Percentiles rank a stretch among this genome's conserved stretches.
These are phyloP conservation scores for Gnetum montanum DNA, from an alignment of 75 land plant species.

Conservation along the genomic window DNA sequence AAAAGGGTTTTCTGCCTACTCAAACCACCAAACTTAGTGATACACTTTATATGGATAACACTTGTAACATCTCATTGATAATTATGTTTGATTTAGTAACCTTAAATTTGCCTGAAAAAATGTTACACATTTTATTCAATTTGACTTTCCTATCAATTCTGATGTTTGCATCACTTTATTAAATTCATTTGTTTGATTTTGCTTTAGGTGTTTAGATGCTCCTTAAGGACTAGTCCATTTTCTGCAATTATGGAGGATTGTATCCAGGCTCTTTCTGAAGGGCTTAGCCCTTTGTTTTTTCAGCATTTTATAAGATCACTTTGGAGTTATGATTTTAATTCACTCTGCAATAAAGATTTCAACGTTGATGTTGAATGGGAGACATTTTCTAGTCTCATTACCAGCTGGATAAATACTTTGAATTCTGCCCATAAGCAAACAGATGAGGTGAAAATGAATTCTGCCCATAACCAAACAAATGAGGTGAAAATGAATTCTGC, in stretches of 20 bases:
- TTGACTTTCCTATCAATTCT: no score
- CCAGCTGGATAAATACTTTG: conserved; percentile 21
- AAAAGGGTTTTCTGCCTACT: no score
- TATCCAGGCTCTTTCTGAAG: conserved; percentile 73
- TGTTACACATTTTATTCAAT: no score
- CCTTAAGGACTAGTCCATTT: conserved; percentile 49
- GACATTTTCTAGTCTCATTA: conserved; percentile 42
- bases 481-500: conserved; percentile 6
- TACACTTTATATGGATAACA: no score
- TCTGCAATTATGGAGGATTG: conserved; percentile 69
- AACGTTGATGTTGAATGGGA: conserved; percentile 68
- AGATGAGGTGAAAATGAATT: conserved; percentile 4
- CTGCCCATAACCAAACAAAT: conserved; percentile 3
- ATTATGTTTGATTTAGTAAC: no score
- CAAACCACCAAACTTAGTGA: no score
- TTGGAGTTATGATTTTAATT: conserved; percentile 36
- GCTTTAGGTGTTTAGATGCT: conserved; percentile 70
- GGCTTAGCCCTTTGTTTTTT: conserved; percentile 55
- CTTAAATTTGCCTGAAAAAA: no score
- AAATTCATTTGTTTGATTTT: conserved; percentile 7
- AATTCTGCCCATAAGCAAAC: background rate
- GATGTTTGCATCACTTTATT: no score
- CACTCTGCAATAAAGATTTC: conserved; percentile 21
- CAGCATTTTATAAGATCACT: conserved; percentile 40
- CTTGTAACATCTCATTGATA: no score